phyloP scores from a whole-genome alignment of 1,284 basidiomycete species.

The Ganoderma sp. region DNA sequence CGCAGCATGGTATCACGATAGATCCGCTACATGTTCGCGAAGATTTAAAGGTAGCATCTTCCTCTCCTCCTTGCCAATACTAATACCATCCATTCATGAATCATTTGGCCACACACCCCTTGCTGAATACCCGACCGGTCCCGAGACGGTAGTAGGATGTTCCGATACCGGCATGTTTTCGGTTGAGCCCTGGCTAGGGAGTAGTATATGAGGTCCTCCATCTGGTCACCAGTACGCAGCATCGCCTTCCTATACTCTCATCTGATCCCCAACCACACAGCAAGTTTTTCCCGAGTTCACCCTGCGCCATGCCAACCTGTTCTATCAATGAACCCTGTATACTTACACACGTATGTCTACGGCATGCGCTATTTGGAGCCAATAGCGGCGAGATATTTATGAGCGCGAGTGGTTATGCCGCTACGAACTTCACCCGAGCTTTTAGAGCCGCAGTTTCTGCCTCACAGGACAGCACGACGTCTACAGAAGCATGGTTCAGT shows the following conservation, averaged over 20 bases:
- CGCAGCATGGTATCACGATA: not conserved
- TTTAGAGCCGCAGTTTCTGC: conserved; percentile 11
- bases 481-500: not conserved
- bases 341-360: not conserved
- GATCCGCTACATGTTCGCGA: not conserved
- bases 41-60: not conserved
- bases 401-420: conserved; percentile 4
- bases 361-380: conserved; percentile 14
- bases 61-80: not conserved
- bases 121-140: not conserved
- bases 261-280: conserved; percentile 23
- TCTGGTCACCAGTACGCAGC: not conserved
- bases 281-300: conserved; percentile 15
- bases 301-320: conserved; percentile 2
- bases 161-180: conserved; percentile 19
- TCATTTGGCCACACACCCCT: not conserved
- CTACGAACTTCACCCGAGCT: conserved; percentile 28
- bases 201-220: not conserved
- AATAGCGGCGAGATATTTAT: conserved; percentile 17
- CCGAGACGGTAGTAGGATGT: not conserved
- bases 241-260: not conserved
- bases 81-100: not conserved
- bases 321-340: not conserved
- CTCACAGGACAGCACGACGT: not conserved
- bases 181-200: conserved; percentile 20